Conservation (phyloP, 2,329 filamentous ascomycete genomes). For the Cytospora piceicola region DNA sequence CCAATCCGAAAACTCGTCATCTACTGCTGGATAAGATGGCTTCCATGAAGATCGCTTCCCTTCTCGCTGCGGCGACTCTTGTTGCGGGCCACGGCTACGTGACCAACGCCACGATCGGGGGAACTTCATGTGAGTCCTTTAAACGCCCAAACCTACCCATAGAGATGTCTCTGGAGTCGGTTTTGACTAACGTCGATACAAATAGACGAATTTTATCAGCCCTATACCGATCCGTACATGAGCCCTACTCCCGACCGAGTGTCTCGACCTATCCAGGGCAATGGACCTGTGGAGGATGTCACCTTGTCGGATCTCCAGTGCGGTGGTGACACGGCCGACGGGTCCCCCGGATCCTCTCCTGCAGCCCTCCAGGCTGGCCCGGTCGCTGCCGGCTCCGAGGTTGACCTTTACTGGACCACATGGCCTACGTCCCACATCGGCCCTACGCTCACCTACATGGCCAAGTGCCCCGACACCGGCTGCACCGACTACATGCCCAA, state of each 20-base stretch:
- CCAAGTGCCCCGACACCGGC: constrained; percentile 29
- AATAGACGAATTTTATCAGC: constrained; percentile 25
- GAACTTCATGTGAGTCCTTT: not conserved
- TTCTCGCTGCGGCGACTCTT: constrained; percentile 26
- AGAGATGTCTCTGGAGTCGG: not conserved
- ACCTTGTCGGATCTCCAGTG: constrained; percentile 59
- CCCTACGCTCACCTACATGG: constrained; percentile 46
- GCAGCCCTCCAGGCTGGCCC: constrained; percentile 55
- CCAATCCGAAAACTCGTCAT: constrained; percentile 18
- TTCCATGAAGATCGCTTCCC: constrained; percentile 32
- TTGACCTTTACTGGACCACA: constrained; percentile 59
- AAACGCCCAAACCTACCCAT: not conserved
- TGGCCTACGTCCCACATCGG: constrained; percentile 46
- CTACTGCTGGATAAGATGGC: constrained; percentile 17
- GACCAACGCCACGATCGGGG: constrained; percentile 26
- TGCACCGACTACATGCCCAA: constrained; percentile 28
- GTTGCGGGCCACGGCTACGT: constrained; percentile 30
- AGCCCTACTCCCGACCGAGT: constrained; percentile 42
- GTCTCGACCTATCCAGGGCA: constrained; percentile 60
- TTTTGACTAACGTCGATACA: no score
- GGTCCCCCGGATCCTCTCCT: constrained; percentile 52
- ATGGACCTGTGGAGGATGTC: constrained; percentile 60
- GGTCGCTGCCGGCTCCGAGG: constrained; percentile 56
- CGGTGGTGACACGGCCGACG: constrained; percentile 55
- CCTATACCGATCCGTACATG: constrained; percentile 26